Evolutionary conservation across 495 filamentous ascomycete genomes (phyloP).

Genomic region (Trichocladium uniseriatum): DNA sequence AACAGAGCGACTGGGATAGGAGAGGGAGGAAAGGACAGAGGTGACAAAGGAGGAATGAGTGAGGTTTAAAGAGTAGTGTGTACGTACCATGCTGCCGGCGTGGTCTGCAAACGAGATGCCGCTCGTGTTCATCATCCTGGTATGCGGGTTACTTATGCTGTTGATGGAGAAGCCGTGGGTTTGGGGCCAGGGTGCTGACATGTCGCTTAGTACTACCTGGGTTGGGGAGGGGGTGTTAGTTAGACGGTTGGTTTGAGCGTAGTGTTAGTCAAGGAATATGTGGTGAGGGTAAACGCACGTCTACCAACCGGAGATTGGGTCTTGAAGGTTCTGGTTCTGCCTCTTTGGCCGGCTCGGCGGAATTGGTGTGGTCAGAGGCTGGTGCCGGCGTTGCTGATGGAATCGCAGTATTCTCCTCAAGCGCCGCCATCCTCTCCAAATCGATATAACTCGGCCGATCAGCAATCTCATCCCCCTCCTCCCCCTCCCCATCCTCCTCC

Average conservation of each 20-base stretch:
- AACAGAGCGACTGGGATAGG: neutral
- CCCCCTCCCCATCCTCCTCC: slow-evolving; percentile 10
- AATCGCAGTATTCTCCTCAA: slow-evolving; percentile 9
- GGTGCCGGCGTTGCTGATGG: neutral
- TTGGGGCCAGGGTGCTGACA: slow-evolving; percentile 92
- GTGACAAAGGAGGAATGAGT: too few relatives aligned
- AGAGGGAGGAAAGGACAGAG: neutral
- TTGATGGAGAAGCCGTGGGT: slow-evolving; percentile 67
- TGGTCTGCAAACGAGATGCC: slow-evolving; percentile 81
- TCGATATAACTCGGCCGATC: slow-evolving; percentile 47
- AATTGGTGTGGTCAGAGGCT: too few relatives aligned
- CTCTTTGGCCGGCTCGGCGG: slow-evolving; percentile 22
- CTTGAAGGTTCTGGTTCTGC: slow-evolving; percentile 8
- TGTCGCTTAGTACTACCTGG: slow-evolving; percentile 84
- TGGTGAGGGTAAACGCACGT: slow-evolving; percentile 40
- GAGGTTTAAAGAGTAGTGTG: too few relatives aligned
- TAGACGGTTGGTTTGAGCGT: neutral
- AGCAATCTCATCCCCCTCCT: slow-evolving; percentile 8
- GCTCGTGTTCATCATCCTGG: slow-evolving; percentile 98
- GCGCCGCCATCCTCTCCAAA: slow-evolving; percentile 34
- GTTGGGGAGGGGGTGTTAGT: slow-evolving; percentile 9
- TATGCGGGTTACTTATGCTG: slow-evolving; percentile 84
- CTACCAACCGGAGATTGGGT: slow-evolving; percentile 46
- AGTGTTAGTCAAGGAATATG: neutral
- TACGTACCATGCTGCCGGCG: slow-evolving; percentile 83